Conservation (phyloP, 352 stramenopile species). For the Phytophthora europaea region DNA sequence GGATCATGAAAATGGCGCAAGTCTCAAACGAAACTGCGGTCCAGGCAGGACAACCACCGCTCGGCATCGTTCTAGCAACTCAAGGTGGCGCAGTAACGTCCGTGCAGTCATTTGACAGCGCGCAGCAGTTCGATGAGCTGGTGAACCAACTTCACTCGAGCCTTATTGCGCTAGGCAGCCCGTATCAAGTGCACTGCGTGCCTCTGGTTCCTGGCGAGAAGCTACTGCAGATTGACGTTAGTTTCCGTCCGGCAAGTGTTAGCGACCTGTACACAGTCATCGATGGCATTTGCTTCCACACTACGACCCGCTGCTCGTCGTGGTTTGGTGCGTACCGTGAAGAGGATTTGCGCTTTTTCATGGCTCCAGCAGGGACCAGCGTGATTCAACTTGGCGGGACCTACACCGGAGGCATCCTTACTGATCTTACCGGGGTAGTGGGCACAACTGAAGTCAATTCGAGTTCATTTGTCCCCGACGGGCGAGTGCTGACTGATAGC, state of each 20-base stretch:
- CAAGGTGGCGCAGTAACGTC: slow-evolving; percentile 30
- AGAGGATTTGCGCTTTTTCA: slow-evolving; percentile 55
- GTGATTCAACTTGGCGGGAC: slow-evolving; percentile 40
- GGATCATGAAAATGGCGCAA: slow-evolving; percentile 28
- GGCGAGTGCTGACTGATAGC: slow-evolving; percentile 39
- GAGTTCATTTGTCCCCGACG: slow-evolving; percentile 35
- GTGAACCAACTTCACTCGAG: slow-evolving; percentile 40
- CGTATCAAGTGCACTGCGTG: slow-evolving; percentile 53
- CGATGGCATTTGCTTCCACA: slow-evolving; percentile 75
- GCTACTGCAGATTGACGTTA: slow-evolving; percentile 64
- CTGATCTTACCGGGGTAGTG: slow-evolving; percentile 51
- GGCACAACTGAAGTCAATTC: slow-evolving; percentile 1
- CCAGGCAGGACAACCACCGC: slow-evolving; percentile 1
- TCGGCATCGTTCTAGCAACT: slow-evolving; percentile 40
- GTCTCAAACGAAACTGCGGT: slow-evolving; percentile 14
- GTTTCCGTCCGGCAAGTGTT: slow-evolving; percentile 24
- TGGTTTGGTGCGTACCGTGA: slow-evolving; percentile 63
- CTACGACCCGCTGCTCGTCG: slow-evolving; percentile 56
- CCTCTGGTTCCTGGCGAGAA: slow-evolving; percentile 41
- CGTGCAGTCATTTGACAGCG: slow-evolving; percentile 48
- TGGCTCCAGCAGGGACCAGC: slow-evolving; percentile 37
- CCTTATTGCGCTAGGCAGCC: slow-evolving; percentile 11
- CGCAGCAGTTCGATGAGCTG: slow-evolving; percentile 38
- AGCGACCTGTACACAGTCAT: slow-evolving; percentile 29
- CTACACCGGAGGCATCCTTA: slow-evolving; percentile 40